Base-by-base conservation (phyloP, 768 basidiomycete genomes). In the Pulveroboletus sp. region DNA sequence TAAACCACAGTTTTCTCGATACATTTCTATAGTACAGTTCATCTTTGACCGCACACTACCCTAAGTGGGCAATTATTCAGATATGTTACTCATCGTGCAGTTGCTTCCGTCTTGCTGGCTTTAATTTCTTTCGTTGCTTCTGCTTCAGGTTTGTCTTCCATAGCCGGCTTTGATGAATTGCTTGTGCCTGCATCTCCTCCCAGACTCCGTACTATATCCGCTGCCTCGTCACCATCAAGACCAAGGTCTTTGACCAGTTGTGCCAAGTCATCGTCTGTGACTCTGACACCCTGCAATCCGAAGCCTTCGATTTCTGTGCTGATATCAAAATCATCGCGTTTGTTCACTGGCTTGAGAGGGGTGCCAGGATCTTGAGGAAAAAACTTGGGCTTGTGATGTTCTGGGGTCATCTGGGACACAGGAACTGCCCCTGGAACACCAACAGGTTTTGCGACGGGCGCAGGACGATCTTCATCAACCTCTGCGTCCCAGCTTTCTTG, bases 381-480 rank as follows among this genome's bases (percentile, higher is more conserved):
- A 41, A 81, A 72, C 59, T 80, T 78, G 48, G 73, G 76, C 59
- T 73, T 81, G 58, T 91, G 74, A 42, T 76, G 84, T 36, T 84
- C 80, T n/a, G 86, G 85, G 7, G 84, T 86, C 84, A 91, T 91
- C 62, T 91, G 80, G 8, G 82, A 70, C 9, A 89, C 87, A 8
- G 81, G 73, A 27, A 78, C 72, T 0, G 86, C 90, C 4, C 90
- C 90, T 3, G 91, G 88, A 6, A 93, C 86, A 47, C 89, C 90
- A 44, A 91, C 77, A 10, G 86, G 82, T 55, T 80, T 76, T 0
- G 69, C 77, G 26, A 68, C 70, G 6, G 79, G 82, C 3, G 75
- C 66, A 1, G 80, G 76, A n/a, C 72, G 72, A 43, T 82, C 81
- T 51, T 81, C 83, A 35, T 88, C 86, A 43, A 79, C 67, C 7